Conservation (phyloP, 148 eudicot species). For the Beta vulgaris region DNA sequence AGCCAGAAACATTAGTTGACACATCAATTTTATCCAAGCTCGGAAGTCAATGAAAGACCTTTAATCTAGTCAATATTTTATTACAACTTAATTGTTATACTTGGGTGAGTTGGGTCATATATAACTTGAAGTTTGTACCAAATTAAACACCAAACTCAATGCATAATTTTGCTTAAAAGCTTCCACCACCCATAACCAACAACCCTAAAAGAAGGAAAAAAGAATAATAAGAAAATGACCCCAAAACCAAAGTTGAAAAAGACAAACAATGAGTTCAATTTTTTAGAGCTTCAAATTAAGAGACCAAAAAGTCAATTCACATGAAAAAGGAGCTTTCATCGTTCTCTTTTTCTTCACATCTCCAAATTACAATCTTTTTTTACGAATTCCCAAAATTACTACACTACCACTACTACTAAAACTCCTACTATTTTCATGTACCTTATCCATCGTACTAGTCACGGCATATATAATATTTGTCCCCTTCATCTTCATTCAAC, state of each 20-base stretch:
- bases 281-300: conserved; percentile 4
- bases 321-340: conserved; percentile 8
- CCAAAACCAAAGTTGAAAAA: not conserved
- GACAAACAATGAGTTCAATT: conserved; percentile 2
- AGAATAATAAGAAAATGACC: not conserved
- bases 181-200: not conserved
- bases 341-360: not conserved
- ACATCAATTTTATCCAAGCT: conserved; percentile 1
- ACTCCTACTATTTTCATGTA: not conserved
- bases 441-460: conserved; percentile 16
- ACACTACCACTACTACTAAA: not conserved
- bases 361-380: not conserved
- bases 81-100: not conserved
- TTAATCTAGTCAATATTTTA: not conserved
- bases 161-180: conserved; percentile 1
- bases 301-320: conserved; percentile 15
- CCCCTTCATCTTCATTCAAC: not conserved
- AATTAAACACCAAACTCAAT: conserved; percentile 21
- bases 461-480: conserved; percentile 24
- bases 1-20: not conserved
- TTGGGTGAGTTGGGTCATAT: not conserved
- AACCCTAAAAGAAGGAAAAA: conserved; percentile 12
- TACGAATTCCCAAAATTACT: conserved; percentile 2
- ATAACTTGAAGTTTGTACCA: conserved; percentile 1
- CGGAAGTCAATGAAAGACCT: not conserved